These are phyloP conservation scores for Fusarium nurragi DNA, from an alignment of 2,329 filamentous ascomycete genomes.

Conservation along the genomic window DNA sequence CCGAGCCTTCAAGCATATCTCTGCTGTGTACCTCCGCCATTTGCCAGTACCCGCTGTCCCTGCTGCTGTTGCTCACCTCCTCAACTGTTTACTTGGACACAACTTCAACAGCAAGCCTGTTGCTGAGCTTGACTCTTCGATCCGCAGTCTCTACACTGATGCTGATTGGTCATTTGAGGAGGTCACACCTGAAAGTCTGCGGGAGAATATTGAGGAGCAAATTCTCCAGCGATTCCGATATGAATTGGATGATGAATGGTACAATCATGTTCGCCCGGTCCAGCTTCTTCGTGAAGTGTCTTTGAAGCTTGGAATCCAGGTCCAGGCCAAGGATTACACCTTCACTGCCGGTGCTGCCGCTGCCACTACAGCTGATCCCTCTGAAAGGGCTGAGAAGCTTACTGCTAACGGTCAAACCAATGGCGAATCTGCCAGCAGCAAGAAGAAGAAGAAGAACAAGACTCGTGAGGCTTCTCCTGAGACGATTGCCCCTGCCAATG, in stretches of 20 bases:
- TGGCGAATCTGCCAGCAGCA: slow-evolving; percentile 53
- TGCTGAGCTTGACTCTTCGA: slow-evolving; percentile 77
- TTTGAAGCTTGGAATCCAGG: slow-evolving; percentile 88
- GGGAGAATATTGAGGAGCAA: slow-evolving; percentile 75
- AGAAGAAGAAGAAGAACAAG: slow-evolving; percentile 73
- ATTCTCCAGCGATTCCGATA: slow-evolving; percentile 80
- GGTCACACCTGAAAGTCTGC: slow-evolving; percentile 77
- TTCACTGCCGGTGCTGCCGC: slow-evolving; percentile 47
- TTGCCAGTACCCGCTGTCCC: slow-evolving; percentile 83
- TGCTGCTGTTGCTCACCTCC: slow-evolving; percentile 81
- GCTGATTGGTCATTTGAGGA: slow-evolving; percentile 83
- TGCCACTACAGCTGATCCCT: slow-evolving; percentile 39
- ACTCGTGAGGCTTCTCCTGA: slow-evolving; percentile 63
- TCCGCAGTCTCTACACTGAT: slow-evolving; percentile 82
- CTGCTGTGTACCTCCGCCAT: slow-evolving; percentile 80
- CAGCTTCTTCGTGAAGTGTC: slow-evolving; percentile 91
- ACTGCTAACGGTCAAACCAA: slow-evolving; percentile 53
- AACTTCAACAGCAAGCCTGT: slow-evolving; percentile 79
- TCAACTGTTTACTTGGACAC: slow-evolving; percentile 90
- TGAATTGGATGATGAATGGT: slow-evolving; percentile 74
- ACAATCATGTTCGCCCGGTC: slow-evolving; percentile 72
- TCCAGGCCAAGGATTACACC: slow-evolving; percentile 72
- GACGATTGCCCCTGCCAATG: slow-evolving; percentile 53
- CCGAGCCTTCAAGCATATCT: slow-evolving; percentile 94
- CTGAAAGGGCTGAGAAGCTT: slow-evolving; percentile 47